A percentile compares a stretch with the other conserved stretches of the same genome.
Conservation (phyloP, 2,329 filamentous ascomycete genomes). For the Fusarium pininemorale region DNA sequence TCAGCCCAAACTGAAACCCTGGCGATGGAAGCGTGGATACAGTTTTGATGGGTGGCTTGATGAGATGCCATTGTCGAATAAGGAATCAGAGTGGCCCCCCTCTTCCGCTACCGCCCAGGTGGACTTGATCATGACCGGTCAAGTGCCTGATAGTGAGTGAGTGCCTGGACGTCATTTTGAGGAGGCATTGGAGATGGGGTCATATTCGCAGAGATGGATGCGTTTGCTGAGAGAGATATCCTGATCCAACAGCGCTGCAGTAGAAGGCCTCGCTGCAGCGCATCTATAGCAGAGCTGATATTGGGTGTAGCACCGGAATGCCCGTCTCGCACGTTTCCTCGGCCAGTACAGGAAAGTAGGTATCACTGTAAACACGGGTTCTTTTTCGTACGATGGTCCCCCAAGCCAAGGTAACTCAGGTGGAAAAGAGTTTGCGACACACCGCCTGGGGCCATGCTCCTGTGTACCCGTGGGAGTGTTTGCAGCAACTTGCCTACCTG, state of each 20-base stretch:
- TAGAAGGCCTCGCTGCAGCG: constrained; percentile 24
- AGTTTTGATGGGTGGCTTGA: constrained; percentile 16
- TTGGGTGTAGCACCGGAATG: constrained; percentile 17
- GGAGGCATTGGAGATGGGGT: constrained; percentile 21
- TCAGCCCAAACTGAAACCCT: constrained; percentile 4
- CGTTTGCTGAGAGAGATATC: not conserved
- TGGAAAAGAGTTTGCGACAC: constrained; percentile 31
- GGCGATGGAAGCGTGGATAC: constrained; percentile 8
- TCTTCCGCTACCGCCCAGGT: constrained; percentile 33
- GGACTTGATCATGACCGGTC: constrained; percentile 31
- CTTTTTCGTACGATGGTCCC: constrained; percentile 32
- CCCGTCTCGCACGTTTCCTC: constrained; percentile 30
- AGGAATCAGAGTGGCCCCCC: constrained; percentile 41
- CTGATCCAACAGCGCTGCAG: constrained; percentile 9
- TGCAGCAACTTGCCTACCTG: constrained; percentile 27
- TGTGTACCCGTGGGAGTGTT: constrained; percentile 39
- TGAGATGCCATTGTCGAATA: constrained; percentile 48
- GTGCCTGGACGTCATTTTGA: constrained; percentile 30
- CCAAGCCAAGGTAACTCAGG: constrained; percentile 4
- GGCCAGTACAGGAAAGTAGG: constrained; percentile 22
- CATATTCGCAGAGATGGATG: constrained; percentile 9
- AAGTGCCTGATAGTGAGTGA: constrained; percentile 35
- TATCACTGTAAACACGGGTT: constrained; percentile 31
- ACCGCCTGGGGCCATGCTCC: constrained; percentile 36
- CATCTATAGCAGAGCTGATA: constrained; percentile 19